Base-by-base conservation (phyloP, 2,329 filamentous ascomycete species). In the Saccharata proteae region DNA sequence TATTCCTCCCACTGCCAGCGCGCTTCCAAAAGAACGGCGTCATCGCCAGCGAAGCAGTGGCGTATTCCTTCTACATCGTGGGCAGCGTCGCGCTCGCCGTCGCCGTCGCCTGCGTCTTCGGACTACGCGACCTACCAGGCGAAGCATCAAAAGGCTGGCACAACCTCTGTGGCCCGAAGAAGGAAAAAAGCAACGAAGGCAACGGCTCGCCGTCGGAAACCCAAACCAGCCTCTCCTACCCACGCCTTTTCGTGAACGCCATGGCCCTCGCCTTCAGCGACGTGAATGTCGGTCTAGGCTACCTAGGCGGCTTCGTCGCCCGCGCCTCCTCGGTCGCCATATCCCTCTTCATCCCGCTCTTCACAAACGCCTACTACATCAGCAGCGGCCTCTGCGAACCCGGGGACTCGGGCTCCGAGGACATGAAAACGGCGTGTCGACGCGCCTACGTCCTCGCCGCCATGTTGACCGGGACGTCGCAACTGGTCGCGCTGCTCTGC, bases 321-420 rank as follows among this genome's bases (percentile, higher is more conserved):
- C 76, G 90, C 34, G 86, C 90, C 6, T 94, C 86, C 1, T 93
- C 85, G 0, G 90, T 98, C 4, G 88, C 82, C 31, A 93, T 98
- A 41, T 92, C 84, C 1, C 71, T 96, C 5, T 98, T 96, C 58
- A 80, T 98, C 32, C 90, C 90, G 1, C 69, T 98, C 2, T 92
- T 81, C 49, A 75, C 94, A 45, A 96, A 96, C 51, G 77, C 83
- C 15, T 93, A 83, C 55, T 96, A 88, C 55, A 80, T 88, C 40
- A 63, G 65, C 29, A 78, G 79, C 32, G 86, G 84, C 3, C 78
- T 81, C 42, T 96, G 90, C 59, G 22, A 36, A 7, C 68, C 74
- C 17, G 59, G 55, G 11, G 56, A 63, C 23, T 48, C 58, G 18
- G 49, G 49, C 4, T 48, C 51, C 3, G 49, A 52, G 3, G 81